Conservation (phyloP, 169 alveolate species). For the Plasmodium relictum region DNA sequence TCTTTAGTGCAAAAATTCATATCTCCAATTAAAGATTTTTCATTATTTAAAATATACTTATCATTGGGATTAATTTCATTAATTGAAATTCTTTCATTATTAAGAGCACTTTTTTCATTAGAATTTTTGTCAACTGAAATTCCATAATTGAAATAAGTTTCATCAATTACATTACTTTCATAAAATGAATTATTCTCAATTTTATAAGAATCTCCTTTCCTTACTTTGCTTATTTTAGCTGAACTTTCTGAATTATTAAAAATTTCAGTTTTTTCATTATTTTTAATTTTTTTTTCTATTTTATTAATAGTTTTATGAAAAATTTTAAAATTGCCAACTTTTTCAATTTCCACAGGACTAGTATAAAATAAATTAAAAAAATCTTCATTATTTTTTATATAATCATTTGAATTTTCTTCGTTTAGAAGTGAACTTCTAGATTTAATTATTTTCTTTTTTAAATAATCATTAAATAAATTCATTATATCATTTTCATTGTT, state of each 20-base stretch:
- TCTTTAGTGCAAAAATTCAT: neutral
- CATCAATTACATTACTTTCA: neutral
- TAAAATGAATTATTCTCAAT: neutral
- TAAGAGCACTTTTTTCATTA: neutral
- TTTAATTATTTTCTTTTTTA: constrained; percentile 55
- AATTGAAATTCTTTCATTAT: neutral
- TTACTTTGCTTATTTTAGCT: neutral
- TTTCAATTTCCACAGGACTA: constrained; percentile 56
- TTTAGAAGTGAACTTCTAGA: constrained; percentile 19
- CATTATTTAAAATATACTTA: neutral
- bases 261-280: neutral
- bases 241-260: no score
- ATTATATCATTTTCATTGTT: constrained; percentile 19
- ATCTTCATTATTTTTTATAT: constrained; percentile 14
- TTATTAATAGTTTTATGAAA: constrained; percentile 24
- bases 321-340: constrained; percentile 36
- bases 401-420: constrained; percentile 13
- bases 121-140: neutral
- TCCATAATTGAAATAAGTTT: no score
- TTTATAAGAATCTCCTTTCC: neutral
- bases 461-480: constrained; percentile 21
- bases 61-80: neutral
- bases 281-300: neutral
- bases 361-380: constrained; percentile 29
- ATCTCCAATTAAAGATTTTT: constrained; percentile 2